These are phyloP conservation scores for Beauveria sp. DNA, from an alignment of 2,329 filamentous ascomycete genomes.

Conservation along the genomic window DNA sequence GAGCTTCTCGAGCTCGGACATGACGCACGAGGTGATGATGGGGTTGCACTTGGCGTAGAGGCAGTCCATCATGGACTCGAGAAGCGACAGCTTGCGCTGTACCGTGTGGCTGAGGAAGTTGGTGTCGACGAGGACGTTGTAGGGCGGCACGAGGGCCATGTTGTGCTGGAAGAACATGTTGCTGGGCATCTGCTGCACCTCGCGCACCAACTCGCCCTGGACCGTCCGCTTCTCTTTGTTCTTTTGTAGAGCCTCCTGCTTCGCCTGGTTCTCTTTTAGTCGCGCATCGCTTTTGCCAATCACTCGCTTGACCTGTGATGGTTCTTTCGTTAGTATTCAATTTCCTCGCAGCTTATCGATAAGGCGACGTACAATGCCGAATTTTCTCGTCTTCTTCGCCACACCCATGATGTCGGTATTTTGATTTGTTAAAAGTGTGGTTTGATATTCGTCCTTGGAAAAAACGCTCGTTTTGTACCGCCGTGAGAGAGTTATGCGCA, in stretches of 20 bases:
- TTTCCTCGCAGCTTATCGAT: slow-evolving; percentile 21
- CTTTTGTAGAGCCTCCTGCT: slow-evolving; percentile 38
- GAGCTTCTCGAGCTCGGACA: slow-evolving; percentile 83
- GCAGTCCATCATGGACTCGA: slow-evolving; percentile 88
- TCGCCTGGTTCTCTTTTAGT: slow-evolving; percentile 70
- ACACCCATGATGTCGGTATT: slow-evolving; percentile 60
- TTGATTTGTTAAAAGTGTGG: background rate
- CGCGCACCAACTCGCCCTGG: slow-evolving; percentile 58
- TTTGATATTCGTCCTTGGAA: background rate
- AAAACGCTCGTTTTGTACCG: background rate
- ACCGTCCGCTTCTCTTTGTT: slow-evolving; percentile 43
- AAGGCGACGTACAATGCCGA: slow-evolving; percentile 51
- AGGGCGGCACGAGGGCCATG: slow-evolving; percentile 75
- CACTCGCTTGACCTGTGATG: slow-evolving; percentile 62
- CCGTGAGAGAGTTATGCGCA: background rate
- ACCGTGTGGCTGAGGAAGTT: slow-evolving; percentile 91
- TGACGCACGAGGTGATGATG: slow-evolving; percentile 70
- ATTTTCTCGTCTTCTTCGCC: slow-evolving; percentile 87
- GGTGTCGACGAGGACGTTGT: slow-evolving; percentile 73
- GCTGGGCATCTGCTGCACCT: slow-evolving; percentile 75
- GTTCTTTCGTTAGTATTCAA: background rate
- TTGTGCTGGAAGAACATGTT: slow-evolving; percentile 87
- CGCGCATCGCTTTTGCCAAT: slow-evolving; percentile 75
- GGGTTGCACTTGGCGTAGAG: slow-evolving; percentile 87
- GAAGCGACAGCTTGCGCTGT: slow-evolving; percentile 78